phyloP scores from a whole-genome alignment of 2,329 filamentous ascomycete genomes.

The Helicocarpus griseus region DNA sequence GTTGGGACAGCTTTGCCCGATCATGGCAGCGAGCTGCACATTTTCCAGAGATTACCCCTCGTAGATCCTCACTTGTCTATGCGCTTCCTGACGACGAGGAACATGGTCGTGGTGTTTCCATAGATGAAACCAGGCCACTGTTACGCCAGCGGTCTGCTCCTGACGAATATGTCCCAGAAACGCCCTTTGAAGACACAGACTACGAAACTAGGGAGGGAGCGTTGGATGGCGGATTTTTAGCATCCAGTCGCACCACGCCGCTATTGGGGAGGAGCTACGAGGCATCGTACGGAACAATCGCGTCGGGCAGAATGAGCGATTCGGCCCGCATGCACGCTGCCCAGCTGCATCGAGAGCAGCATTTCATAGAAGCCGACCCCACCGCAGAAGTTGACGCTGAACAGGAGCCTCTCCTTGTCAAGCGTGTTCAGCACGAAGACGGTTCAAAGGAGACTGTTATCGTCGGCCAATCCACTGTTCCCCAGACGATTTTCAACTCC shows the following conservation, averaged over 20 bases:
- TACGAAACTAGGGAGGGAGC: constrained; percentile 12
- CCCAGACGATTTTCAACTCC: constrained; percentile 93
- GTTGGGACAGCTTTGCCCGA: constrained; percentile 82
- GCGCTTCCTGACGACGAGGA: constrained; percentile 45
- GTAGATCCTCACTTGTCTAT: constrained; percentile 63
- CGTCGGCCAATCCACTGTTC: constrained; percentile 87
- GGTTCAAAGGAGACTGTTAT: constrained; percentile 76
- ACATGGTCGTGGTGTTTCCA: constrained; percentile 23
- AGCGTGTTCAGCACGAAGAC: constrained; percentile 74
- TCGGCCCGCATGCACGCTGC: constrained; percentile 48
- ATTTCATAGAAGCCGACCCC: constrained; percentile 32
- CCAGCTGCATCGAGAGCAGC: constrained; percentile 42
- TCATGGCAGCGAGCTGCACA: constrained; percentile 86
- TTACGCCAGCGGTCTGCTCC: constrained; percentile 1
- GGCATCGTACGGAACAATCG: constrained; percentile 50
- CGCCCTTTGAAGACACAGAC: not conserved
- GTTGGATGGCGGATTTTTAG: constrained; percentile 21
- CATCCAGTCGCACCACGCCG: constrained; percentile 12
- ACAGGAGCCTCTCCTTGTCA: constrained; percentile 69
- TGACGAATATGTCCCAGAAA: not conserved
- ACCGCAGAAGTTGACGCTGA: constrained; percentile 51
- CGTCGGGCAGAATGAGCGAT: constrained; percentile 45
- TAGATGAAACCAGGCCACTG: constrained; percentile 12
- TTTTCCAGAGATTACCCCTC: constrained; percentile 79
- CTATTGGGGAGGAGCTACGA: constrained; percentile 55